These are phyloP conservation scores for Acanthochlamys bracteata DNA, from an alignment of 106 monocot species.

Conservation along the genomic window DNA sequence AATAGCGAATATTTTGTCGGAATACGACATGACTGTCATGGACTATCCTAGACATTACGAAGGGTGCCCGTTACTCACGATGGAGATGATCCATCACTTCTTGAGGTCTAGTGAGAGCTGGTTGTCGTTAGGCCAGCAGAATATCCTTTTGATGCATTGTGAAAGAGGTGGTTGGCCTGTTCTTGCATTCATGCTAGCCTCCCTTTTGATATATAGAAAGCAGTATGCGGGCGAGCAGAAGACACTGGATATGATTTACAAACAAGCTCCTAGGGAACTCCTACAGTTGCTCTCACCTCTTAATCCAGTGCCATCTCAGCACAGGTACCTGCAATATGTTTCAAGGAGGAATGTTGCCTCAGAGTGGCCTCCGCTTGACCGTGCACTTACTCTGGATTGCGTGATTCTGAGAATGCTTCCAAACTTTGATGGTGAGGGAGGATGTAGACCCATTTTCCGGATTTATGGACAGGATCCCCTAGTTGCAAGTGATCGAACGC, in stretches of 20 bases:
- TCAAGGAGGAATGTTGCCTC: conserved; percentile 87
- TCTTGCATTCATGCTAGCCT: conserved; percentile 90
- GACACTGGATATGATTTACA: conserved; percentile 88
- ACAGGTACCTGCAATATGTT: conserved; percentile 89
- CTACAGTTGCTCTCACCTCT: conserved; percentile 69
- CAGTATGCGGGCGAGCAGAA: conserved; percentile 77
- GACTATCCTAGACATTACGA: conserved; percentile 88
- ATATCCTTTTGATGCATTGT: conserved; percentile 79
- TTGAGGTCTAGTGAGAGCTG: conserved; percentile 89
- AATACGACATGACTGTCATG: conserved; percentile 88
- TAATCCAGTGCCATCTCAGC: conserved; percentile 85
- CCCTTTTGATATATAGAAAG: conserved; percentile 70
- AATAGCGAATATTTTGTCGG: conserved; percentile 49
- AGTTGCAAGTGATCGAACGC: conserved; percentile 38
- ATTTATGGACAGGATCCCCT: conserved; percentile 90
- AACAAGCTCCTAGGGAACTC: conserved; percentile 75
- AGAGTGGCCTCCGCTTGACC: conserved; percentile 85
- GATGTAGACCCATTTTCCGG: conserved; percentile 77
- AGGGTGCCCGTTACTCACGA: conserved; percentile 79
- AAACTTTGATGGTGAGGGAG: conserved; percentile 60
- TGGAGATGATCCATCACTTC: conserved; percentile 95
- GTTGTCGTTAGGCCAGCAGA: conserved; percentile 71
- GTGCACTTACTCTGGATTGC: conserved; percentile 88
- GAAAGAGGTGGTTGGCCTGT: conserved; percentile 94
- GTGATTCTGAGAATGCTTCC: conserved; percentile 74